Conservation (phyloP, 2,329 filamentous ascomycete genomes). For the Aspergillus pseudoviridinutans region DNA sequence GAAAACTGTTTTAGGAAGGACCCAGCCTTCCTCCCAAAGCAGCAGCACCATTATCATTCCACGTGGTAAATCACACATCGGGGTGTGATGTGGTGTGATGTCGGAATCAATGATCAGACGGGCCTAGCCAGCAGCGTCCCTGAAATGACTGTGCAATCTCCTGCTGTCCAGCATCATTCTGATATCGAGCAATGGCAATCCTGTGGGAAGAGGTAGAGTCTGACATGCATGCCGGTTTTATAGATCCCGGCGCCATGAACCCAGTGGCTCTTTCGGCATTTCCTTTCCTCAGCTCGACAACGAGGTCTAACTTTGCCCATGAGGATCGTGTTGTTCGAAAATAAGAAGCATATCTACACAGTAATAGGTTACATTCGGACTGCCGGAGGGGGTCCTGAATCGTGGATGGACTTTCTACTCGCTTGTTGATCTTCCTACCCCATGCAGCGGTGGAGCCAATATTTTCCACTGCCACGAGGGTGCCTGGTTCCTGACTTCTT, state of each 20-base stretch:
- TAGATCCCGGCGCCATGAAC: not conserved
- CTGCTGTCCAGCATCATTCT: not conserved
- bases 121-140: not conserved
- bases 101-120: not conserved
- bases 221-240: not conserved
- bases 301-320: not conserved
- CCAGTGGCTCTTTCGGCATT: not conserved
- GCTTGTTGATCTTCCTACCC: not conserved
- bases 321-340: not conserved
- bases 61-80: not conserved
- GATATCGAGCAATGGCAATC: not conserved
- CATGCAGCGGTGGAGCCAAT: not conserved
- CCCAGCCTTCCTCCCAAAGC: not conserved
- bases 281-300: not conserved
- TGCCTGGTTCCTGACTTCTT: conserved; percentile 2
- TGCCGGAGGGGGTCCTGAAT: not conserved
- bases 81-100: not conserved
- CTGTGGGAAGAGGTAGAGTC: not conserved
- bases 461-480: conserved; percentile 6
- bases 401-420: not conserved
- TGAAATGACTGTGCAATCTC: not conserved
- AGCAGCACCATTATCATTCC: not conserved
- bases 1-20: not conserved
- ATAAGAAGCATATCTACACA: not conserved
- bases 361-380: not conserved